Evolutionary conservation across 805 yeast species (phyloP).

Genomic region (Sugiyamaella chiloensis): DNA sequence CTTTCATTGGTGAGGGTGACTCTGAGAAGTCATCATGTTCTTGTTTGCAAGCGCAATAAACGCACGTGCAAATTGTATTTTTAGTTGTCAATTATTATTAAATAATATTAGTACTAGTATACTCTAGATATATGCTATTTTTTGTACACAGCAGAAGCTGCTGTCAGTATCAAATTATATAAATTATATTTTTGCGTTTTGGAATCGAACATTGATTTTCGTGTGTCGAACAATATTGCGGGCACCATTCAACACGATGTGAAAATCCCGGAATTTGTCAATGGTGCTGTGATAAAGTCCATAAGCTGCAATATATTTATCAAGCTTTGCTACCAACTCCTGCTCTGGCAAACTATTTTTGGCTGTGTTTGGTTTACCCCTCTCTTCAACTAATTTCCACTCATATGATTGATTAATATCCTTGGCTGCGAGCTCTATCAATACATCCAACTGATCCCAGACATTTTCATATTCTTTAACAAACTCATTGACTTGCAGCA

Average conservation of each 20-base stretch:
- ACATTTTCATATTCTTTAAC: slow-evolving; percentile 48
- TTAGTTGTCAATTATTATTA: too few species aligned
- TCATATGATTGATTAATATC: slow-evolving; percentile 59
- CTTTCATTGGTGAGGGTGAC: too few species aligned
- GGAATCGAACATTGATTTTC: too few species aligned
- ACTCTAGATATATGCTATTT: too few species aligned
- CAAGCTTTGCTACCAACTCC: slow-evolving; percentile 65
- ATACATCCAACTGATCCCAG: slow-evolving; percentile 59
- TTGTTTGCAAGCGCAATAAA: too few species aligned
- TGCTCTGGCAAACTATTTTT: slow-evolving; percentile 82
- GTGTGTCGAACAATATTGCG: slow-evolving; percentile 2
- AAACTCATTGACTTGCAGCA: slow-evolving; percentile 47
- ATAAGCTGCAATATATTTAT: slow-evolving; percentile 85
- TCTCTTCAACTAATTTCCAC: slow-evolving; percentile 81
- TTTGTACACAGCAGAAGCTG: too few species aligned
- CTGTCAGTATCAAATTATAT: too few species aligned
- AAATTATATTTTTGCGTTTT: background rate
- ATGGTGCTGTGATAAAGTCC: slow-evolving; percentile 46
- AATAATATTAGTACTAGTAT: too few species aligned
- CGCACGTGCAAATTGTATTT: too few species aligned
- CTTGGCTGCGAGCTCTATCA: slow-evolving; percentile 60
- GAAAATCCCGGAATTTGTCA: background rate
- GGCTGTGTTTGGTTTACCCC: slow-evolving; percentile 45
- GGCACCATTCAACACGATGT: background rate
- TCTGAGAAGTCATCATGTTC: too few species aligned